phyloP scores from a whole-genome alignment of 208 protist species.

The Leishmania turanica region DNA sequence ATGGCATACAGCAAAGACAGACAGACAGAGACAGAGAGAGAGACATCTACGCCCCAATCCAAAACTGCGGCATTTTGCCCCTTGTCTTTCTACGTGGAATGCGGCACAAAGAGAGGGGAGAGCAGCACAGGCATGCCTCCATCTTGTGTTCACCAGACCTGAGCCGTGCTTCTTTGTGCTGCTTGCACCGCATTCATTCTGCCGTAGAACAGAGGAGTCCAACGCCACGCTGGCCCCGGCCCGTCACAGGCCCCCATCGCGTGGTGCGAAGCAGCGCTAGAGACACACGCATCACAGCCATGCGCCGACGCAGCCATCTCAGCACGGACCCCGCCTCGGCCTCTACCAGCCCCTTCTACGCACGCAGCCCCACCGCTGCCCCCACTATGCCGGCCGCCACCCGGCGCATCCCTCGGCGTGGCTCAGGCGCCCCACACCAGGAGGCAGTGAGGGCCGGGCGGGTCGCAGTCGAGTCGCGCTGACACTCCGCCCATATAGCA shows the following conservation, averaged over 20 bases:
- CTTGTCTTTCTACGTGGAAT: neutral
- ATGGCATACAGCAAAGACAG: neutral
- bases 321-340: neutral
- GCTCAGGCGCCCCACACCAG: neutral
- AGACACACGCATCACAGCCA: neutral
- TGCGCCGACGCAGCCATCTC: neutral
- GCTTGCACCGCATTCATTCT: neutral
- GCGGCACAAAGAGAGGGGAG: neutral
- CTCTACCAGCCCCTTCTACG: neutral
- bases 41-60: neutral
- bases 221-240: neutral
- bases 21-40: no score
- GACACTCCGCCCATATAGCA: neutral
- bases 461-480: neutral
- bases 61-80: neutral
- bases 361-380: neutral
- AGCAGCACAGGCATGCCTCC: neutral
- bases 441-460: neutral
- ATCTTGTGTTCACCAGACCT: neutral
- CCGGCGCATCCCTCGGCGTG: neutral
- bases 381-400: neutral
- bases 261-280: neutral
- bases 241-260: neutral
- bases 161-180: neutral
- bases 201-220: neutral